These are phyloP conservation scores for Ramalina intermedia DNA, from an alignment of 495 filamentous ascomycete species.

Conservation along the genomic window DNA sequence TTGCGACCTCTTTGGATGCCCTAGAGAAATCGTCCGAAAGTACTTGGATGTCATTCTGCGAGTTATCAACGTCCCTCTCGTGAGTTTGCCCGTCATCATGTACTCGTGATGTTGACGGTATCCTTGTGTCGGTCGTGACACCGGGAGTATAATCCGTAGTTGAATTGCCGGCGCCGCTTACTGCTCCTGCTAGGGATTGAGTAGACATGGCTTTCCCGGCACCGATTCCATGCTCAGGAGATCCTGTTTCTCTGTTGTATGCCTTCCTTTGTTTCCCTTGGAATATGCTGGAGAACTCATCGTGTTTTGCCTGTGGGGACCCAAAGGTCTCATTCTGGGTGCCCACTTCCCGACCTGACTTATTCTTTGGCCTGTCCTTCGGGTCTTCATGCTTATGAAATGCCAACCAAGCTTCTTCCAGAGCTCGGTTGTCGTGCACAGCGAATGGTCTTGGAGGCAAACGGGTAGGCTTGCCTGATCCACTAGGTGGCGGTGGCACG, in stretches of 20 bases:
- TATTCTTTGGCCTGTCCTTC: background rate
- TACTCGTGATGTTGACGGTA: no score
- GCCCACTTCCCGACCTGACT: background rate
- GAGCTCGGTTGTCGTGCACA: conserved; percentile 51
- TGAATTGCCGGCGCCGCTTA: no score
- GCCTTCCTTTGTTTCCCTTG: background rate
- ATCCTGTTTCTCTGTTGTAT: background rate
- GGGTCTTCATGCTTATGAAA: conserved; percentile 25
- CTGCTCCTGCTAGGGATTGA: no score
- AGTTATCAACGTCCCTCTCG: no score
- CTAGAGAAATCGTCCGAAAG: no score
- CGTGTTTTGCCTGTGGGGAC: background rate
- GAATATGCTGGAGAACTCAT: background rate
- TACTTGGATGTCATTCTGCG: no score
- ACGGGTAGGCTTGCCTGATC: conserved; percentile 33
- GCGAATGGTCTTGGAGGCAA: conserved; percentile 64
- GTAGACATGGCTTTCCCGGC: background rate
- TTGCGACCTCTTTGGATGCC: conserved; percentile 7
- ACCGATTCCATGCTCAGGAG: background rate
- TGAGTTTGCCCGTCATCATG: no score
- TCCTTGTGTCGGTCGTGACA: no score
- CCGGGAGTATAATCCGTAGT: no score
- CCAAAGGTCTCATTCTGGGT: background rate
- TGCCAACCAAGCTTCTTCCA: conserved; percentile 58
- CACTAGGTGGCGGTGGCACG: conserved; percentile 39